Conservation (phyloP, 176 grass and related monocot species). For the Zoysia japonica region DNA sequence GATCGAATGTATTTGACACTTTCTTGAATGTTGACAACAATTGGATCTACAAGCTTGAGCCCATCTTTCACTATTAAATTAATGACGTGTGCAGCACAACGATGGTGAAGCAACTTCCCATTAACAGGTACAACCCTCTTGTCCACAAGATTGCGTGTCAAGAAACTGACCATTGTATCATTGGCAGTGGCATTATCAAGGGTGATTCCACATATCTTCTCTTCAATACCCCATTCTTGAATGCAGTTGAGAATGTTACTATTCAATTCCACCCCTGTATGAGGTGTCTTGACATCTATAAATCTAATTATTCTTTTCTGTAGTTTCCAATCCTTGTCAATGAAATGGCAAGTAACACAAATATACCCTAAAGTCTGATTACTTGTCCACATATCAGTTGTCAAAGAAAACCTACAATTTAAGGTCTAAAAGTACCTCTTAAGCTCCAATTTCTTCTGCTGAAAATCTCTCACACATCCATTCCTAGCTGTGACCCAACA, state of each 20-base stretch:
- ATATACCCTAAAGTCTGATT: background rate
- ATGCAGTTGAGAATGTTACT: background rate
- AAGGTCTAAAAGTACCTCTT: no score
- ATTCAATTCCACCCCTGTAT: background rate
- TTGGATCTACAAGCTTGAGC: background rate
- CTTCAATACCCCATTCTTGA: background rate
- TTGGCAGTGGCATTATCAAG: background rate
- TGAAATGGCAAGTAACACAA: background rate
- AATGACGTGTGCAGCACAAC: background rate
- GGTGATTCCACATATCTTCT: background rate
- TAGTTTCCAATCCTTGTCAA: background rate
- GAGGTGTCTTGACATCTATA: background rate
- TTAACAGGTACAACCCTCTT: background rate
- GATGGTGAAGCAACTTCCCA: background rate
- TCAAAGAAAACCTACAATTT: background rate
- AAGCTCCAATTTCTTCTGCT: background rate
- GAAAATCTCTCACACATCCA: background rate
- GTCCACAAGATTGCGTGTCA: background rate
- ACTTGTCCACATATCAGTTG: background rate
- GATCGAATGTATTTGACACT: background rate
- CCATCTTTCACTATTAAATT: background rate
- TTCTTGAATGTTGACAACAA: constrained; percentile 1
- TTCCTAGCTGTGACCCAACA: background rate
- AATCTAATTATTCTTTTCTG: background rate
- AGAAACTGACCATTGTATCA: background rate